These are phyloP conservation scores for Micromonas pusilla DNA, from an alignment of 139 green algal genomes.

Conservation along the genomic window DNA sequence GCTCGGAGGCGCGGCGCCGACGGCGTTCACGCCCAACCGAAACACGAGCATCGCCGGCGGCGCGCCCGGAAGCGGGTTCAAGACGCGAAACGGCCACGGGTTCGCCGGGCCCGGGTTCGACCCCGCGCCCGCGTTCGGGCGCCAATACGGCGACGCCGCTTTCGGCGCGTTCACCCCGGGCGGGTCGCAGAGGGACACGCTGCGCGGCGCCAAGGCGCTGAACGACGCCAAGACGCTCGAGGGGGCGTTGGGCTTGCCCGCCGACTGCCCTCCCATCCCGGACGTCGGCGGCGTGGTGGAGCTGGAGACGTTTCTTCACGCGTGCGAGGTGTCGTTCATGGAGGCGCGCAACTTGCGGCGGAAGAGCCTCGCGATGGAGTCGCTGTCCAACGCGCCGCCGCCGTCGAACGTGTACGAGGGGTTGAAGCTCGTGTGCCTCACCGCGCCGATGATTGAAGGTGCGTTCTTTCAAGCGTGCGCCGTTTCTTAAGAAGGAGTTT, in stretches of 20 bases:
- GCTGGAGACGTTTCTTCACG: not conserved
- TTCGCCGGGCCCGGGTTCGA: no score
- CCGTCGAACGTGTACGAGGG: not conserved
- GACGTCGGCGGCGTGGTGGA: not conserved
- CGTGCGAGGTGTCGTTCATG: conserved; percentile 20
- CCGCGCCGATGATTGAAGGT: conserved; percentile 16
- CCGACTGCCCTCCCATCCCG: not conserved
- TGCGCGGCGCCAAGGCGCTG: not conserved
- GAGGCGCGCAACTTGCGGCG: conserved; percentile 17
- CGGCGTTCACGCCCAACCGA: not conserved
- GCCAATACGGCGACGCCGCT: not conserved
- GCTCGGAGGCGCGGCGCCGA: not conserved
- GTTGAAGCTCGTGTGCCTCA: conserved; percentile 11
- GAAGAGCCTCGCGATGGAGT: conserved; percentile 3
- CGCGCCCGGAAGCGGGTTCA: no score
- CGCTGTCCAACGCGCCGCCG: not conserved
- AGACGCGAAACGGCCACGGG: no score
- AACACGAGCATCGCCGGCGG: not conserved
- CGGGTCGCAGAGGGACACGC: not conserved
- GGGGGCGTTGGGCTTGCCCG: not conserved
- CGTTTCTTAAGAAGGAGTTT: no score
- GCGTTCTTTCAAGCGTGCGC: no score
- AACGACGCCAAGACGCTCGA: not conserved
- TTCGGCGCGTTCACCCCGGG: not conserved
- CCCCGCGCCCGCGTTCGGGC: not conserved